Evolutionary conservation across 2,329 filamentous ascomycete genomes (phyloP), one percentile per base, ranked within the genome.

Genomic region (Pyrenophora tritici-repentis): DNA sequence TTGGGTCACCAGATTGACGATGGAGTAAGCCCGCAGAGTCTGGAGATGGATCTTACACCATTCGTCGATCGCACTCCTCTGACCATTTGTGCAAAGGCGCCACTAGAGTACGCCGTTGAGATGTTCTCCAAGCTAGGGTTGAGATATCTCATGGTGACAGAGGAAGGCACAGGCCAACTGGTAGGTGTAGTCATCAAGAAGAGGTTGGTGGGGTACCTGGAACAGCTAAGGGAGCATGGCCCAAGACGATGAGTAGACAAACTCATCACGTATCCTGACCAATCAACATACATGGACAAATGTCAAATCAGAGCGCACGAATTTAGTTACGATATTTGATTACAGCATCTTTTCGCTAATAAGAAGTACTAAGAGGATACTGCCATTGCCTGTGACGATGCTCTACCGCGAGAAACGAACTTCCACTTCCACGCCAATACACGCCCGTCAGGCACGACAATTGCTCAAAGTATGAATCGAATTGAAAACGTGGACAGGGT

Each of bases 121-220:
- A 80, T 85, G 77, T 84, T 85, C 71, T 78, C 77, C 3, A 83
- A 83, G 62, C 60, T 86, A 35, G 83, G 82, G 0, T 55, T 84
- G 56, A 69, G 81, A 50, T 76, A 84, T 69, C 53, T 85, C 36
- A 78, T 81, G 76, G 81, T 85, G 5, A 75, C 79, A 2, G 80
- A 82, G 54, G 78, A 82, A 52, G 79, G 80, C 1, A 81, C 74
- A 17, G 76, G 80, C 1, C 72, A 59, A 54, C 65, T 83, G 39
- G 68, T 81, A 3, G 82, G 83, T 0, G 79, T 84, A 0, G 75
- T 83, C 22, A 81, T 84, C 50, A 85, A 84, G 75, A 85, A 85
- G 72, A 70, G 81, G 44, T 55, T 84, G 42, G 78, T 84, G 3
- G 75, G 74, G 32, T 82, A 79, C 73, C 59, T 84, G 47, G 81